Evolutionary conservation across 768 basidiomycete genomes (phyloP).

Genomic region (Tricholoma bakamatsutake): DNA sequence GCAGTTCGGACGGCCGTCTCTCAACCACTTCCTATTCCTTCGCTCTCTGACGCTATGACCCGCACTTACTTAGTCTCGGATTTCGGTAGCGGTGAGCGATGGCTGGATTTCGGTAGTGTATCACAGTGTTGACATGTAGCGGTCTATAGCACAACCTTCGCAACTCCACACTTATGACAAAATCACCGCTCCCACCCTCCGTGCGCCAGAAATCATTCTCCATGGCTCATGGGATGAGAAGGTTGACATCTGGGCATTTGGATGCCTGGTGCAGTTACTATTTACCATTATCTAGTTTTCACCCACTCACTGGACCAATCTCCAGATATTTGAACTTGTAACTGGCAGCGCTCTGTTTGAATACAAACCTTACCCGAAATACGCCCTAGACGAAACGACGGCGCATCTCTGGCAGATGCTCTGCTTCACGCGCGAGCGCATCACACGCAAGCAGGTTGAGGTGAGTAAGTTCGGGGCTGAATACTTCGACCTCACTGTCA

Average conservation of each 20-base stretch:
- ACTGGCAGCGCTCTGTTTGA: too few relatives aligned
- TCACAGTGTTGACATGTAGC: background rate
- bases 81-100: constrained; percentile 19
- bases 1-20: constrained; percentile 19
- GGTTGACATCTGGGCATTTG: constrained; percentile 27
- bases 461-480: too few relatives aligned
- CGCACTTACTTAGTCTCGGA: constrained; percentile 20
- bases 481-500: too few relatives aligned
- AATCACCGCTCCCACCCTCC: constrained; percentile 18
- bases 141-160: constrained; percentile 6
- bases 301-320: too few relatives aligned
- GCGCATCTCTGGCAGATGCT: too few relatives aligned
- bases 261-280: constrained; percentile 11
- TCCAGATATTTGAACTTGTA: too few relatives aligned
- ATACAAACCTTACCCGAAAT: too few relatives aligned
- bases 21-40: constrained; percentile 22
- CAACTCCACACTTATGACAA: constrained; percentile 9
- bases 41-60: constrained; percentile 14
- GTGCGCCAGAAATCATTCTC: constrained; percentile 25
- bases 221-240: constrained; percentile 20
- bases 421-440: too few relatives aligned
- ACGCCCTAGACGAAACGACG: too few relatives aligned
- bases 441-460: too few relatives aligned
- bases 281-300: too few relatives aligned
- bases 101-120: background rate